Conservation (phyloP, 2,329 filamentous ascomycete genomes). For the Penicillium expansum region DNA sequence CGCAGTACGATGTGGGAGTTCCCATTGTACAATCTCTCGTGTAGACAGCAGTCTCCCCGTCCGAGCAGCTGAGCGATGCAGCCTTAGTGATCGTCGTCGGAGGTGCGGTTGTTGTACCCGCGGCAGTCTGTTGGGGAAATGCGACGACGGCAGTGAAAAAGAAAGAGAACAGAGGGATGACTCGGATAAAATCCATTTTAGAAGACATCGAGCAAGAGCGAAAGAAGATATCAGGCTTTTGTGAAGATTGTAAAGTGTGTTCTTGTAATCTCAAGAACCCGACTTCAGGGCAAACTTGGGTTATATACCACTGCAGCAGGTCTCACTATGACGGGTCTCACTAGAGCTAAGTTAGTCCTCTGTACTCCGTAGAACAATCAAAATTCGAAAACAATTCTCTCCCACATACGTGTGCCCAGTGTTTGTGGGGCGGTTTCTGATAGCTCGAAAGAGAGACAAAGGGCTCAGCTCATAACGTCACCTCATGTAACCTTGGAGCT, state of each 20-base stretch:
- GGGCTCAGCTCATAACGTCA: neutral
- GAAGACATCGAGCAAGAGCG: no score
- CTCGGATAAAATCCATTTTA: neutral
- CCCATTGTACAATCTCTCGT: conserved; percentile 30
- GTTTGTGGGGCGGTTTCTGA: neutral
- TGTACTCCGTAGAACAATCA: neutral
- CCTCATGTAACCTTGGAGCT: neutral
- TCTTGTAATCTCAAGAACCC: neutral
- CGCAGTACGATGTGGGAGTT: conserved; percentile 23
- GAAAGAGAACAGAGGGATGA: neutral
- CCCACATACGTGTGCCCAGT: neutral
- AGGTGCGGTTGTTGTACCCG: neutral
- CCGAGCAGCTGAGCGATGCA: conserved; percentile 15
- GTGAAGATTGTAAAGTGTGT: no score
- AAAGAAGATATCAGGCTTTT: neutral
- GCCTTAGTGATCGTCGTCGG: neutral
- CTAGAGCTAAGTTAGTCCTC: neutral
- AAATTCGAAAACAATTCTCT: neutral
- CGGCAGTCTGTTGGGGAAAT: conserved; percentile 9
- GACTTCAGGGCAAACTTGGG: neutral
- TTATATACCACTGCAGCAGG: neutral
- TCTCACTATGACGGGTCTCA: neutral
- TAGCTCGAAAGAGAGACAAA: neutral
- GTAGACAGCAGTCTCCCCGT: conserved; percentile 23
- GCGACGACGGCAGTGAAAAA: conserved; percentile 1